Conservation (phyloP, 2,329 filamentous ascomycete species). For the Simplicillium sp. region DNA sequence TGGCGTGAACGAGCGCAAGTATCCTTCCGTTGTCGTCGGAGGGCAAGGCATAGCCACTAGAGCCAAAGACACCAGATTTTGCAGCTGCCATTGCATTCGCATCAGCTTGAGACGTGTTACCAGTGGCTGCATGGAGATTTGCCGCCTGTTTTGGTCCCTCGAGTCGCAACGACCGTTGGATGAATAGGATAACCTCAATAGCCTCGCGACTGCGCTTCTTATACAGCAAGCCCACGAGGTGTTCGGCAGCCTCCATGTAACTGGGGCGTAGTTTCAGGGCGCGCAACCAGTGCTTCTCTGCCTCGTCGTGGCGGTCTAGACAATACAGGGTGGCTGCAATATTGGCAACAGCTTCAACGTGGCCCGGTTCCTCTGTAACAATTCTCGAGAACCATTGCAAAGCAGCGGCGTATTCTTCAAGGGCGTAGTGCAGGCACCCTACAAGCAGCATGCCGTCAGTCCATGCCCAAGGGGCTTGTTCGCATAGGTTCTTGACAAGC, state of each 20-base stretch:
- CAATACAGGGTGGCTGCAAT: slow-evolving; percentile 83
- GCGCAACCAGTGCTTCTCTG: slow-evolving; percentile 74
- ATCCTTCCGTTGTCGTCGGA: slow-evolving; percentile 87
- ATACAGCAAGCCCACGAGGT: slow-evolving; percentile 82
- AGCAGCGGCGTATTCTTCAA: slow-evolving; percentile 74
- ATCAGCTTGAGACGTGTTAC: slow-evolving; percentile 5
- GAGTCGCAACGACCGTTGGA: slow-evolving; percentile 63
- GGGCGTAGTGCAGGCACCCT: slow-evolving; percentile 83
- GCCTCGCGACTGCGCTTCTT: slow-evolving; percentile 77
- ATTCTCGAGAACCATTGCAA: slow-evolving; percentile 65
- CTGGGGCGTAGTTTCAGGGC: slow-evolving; percentile 77
- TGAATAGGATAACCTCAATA: slow-evolving; percentile 74
- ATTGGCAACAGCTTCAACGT: slow-evolving; percentile 91
- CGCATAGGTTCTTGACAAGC: slow-evolving; percentile 64
- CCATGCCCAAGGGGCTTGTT: slow-evolving; percentile 79
- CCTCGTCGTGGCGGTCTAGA: slow-evolving; percentile 72
- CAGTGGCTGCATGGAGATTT: slow-evolving; percentile 6
- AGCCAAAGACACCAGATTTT: slow-evolving; percentile 28
- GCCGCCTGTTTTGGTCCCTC: slow-evolving; percentile 8
- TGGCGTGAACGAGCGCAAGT: slow-evolving; percentile 87
- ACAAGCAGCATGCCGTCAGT: slow-evolving; percentile 85
- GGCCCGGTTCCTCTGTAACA: slow-evolving; percentile 36
- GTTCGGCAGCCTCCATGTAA: slow-evolving; percentile 92
- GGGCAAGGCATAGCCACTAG: slow-evolving; percentile 76
- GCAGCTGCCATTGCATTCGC: background rate